Evolutionary conservation across 371 early-diverging fungal species (phyloP), one percentile per base, ranked within the genome.

Genomic region (Gilbertella persicaria): DNA sequence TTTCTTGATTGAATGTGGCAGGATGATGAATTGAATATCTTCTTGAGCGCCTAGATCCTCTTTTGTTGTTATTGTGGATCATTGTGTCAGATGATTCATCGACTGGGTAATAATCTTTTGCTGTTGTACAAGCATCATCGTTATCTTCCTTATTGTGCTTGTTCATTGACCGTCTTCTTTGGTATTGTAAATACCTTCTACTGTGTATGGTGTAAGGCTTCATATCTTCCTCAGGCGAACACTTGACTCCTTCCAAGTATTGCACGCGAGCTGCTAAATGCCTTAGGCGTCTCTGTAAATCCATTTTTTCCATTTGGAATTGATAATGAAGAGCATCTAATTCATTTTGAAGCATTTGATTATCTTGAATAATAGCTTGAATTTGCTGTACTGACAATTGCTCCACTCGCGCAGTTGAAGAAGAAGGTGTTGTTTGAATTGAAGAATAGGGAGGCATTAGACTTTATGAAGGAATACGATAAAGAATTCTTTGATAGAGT

Each of bases 331-430:
- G 35, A 0, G 35, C 24, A n/a, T 59, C 30, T 0, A 59, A 5
- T 14, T 59, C 53, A 3, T 37, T 20, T 12, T 17, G 37, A 30
- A 62, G 47, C 10, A 29, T 19, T 10, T 42, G 40, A 20, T 56
- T 56, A 10, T 62, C 62, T 23, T 56, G 46, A 14, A 62, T 23
- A n/a, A 62, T 46, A 0, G 46, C 38, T 19, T 52, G 53, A 1
- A 62, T 35, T 17, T 62, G 57, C n/a, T 47, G 42, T 6, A 43
- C 24, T 0, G 62, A 50, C 2, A 61, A n/a, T 19, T 60, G 60
- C 14, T 60, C 55, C 16, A 50, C 21, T 16, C 50, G 33, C 0
- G 20, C n/a, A n/a, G n/a, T n/a, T n/a, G n/a, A n/a, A n/a, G n/a
- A n/a, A n/a, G n/a, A n/a, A n/a, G n/a, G n/a, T n/a, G n/a, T n/a